Evolutionary conservation across 768 basidiomycete genomes (phyloP).

Genomic region (Mycena venus): DNA sequence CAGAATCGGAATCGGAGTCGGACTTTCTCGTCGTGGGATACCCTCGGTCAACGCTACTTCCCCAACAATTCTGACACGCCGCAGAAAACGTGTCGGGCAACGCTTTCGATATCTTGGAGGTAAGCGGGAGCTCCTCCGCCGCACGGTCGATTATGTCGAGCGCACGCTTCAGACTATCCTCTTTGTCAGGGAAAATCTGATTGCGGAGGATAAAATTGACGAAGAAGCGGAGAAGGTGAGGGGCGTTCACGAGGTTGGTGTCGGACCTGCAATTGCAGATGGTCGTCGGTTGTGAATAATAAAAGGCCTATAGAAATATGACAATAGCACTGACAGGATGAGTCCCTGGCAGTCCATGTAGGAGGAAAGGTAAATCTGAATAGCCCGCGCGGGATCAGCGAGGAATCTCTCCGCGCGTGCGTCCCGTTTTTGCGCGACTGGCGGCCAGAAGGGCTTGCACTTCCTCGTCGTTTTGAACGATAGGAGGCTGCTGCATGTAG

Average conservation of each 20-base stretch:
- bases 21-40: too few species aligned
- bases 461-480: constrained; percentile 50
- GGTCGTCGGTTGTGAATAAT: not conserved
- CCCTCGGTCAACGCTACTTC: not conserved
- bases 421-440: constrained; percentile 52
- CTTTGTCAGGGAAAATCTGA: constrained; percentile 49
- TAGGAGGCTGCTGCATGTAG: constrained; percentile 44
- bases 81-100: not conserved
- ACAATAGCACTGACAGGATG: constrained; percentile 64
- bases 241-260: constrained; percentile 56
- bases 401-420: constrained; percentile 67
- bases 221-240: constrained; percentile 59
- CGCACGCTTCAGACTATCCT: not conserved
- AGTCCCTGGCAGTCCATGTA: constrained; percentile 77
- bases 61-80: not conserved
- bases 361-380: constrained; percentile 79
- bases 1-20: constrained; percentile 29
- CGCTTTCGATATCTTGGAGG: constrained; percentile 1
- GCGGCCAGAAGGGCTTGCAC: constrained; percentile 40
- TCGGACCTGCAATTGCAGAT: constrained; percentile 59
- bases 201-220: constrained; percentile 60
- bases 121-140: constrained; percentile 9
- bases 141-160: not conserved
- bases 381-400: constrained; percentile 67
- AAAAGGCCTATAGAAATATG: not conserved